Evolutionary conservation across 2,329 filamentous ascomycete species (phyloP), one percentile per base, ranked within the genome.

Genomic region (Colletotrichum siamense): DNA sequence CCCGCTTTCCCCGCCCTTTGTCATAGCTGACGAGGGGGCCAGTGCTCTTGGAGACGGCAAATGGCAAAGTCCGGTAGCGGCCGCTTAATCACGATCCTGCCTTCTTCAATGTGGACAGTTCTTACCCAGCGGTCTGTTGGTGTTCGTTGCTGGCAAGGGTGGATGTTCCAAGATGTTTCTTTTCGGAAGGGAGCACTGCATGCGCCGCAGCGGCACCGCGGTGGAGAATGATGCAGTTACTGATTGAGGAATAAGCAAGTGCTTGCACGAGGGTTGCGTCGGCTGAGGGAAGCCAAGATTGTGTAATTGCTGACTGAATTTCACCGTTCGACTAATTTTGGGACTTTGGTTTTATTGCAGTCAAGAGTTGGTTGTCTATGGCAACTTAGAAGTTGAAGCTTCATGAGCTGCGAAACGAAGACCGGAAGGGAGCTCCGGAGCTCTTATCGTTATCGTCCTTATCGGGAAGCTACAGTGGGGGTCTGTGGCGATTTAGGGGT

Each of bases 1-100:
- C 79, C 80, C 78, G 79, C 76, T 67, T 76, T 79, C 79, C 81
- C 82, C 81, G 80, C 82, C 44, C 82, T 82, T 83, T 82, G 81
- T 83, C 79, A 83, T 81, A 76, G 81, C 81, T 82, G 80, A 82
- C 79, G 80, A 49, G 70, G 22, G 24, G 13, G 44, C 34, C 62
- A 22, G 8, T 78, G 75, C 4, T 36, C 52, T 28, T 16, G 16
- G 34, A 16, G 70, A 44, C 66, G 61, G 24, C 24, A 69, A 36
- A 26, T 55, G 30, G 26, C 18, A 15, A 39, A 64, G 39, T 39
- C 52, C 34, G 32, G n/a, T 59, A n/a, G n/a, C 22, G 12, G 32
- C 55, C 30, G 69, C 32, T 75, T 57, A 30, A 52, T 16, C 28
- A 30, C 52, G 34, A 44, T 69, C 24, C 36, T 55, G 18, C 3